Evolutionary conservation across 2,329 filamentous ascomycete genomes (phyloP).

Genomic region (Paradendryphiella salina): DNA sequence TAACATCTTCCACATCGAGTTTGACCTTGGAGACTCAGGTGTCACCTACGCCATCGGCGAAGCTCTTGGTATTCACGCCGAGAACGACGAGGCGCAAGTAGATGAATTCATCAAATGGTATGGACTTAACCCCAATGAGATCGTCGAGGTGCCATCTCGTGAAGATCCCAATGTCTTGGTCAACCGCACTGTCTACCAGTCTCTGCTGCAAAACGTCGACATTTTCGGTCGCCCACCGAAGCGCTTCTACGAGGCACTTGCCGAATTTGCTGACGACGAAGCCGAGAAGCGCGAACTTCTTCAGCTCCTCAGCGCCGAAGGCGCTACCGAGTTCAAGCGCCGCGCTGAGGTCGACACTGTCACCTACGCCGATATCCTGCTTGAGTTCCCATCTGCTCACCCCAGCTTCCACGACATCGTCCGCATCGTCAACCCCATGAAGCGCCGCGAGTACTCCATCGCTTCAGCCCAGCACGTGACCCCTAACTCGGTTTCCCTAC

Average conservation of each 20-base stretch:
- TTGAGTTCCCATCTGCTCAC: conserved; percentile 87
- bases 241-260: conserved; percentile 92
- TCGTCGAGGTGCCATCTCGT: conserved; percentile 89
- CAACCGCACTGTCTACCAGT: conserved; percentile 90
- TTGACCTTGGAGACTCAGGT: conserved; percentile 87
- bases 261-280: conserved; percentile 82
- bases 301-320: conserved; percentile 71
- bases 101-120: conserved; percentile 88
- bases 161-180: conserved; percentile 76
- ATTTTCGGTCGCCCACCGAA: conserved; percentile 97
- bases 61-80: conserved; percentile 91
- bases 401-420: conserved; percentile 86
- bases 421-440: conserved; percentile 85
- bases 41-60: conserved; percentile 97
- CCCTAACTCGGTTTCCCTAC: conserved; percentile 83
- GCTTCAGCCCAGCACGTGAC: conserved; percentile 95
- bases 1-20: conserved; percentile 99
- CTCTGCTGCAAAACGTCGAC: conserved; percentile 88
- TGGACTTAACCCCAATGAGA: conserved; percentile 75
- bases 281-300: conserved; percentile 79
- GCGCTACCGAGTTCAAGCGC: conserved; percentile 87
- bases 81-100: conserved; percentile 82
- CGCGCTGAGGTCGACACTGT: conserved; percentile 87
- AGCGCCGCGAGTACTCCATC: conserved; percentile 98
- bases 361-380: conserved; percentile 86